Evolutionary conservation across 305 asterid species (phyloP).

Genomic region (Fraxinus sp.): DNA sequence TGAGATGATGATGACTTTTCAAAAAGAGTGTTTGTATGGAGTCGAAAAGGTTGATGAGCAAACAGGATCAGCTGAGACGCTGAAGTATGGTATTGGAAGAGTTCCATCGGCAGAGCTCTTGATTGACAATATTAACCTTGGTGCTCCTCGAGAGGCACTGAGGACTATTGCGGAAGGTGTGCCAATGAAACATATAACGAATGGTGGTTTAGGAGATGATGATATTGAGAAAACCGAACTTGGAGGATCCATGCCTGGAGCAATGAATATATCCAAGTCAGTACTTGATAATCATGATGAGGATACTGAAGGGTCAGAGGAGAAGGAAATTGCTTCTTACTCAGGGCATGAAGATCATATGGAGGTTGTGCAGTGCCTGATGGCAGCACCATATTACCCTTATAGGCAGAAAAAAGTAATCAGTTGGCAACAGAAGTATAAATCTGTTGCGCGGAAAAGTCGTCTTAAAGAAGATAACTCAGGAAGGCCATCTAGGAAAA

Average conservation of each 20-base stretch:
- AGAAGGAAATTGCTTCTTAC: constrained; percentile 34
- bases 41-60: neutral
- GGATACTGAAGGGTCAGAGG: constrained; percentile 26
- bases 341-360: constrained; percentile 34
- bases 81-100: constrained; percentile 24
- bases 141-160: neutral
- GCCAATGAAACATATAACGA: constrained; percentile 3
- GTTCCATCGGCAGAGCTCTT: constrained; percentile 14
- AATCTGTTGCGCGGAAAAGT: constrained; percentile 42
- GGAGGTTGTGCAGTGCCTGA: constrained; percentile 38
- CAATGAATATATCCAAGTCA: constrained; percentile 17
- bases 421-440: constrained; percentile 29
- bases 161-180: constrained; percentile 19
- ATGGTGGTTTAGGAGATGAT: constrained; percentile 12
- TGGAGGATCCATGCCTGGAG: constrained; percentile 10
- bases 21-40: neutral
- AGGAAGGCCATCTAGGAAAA: constrained; percentile 25
- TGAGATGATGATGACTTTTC: constrained; percentile 21
- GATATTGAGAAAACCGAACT: constrained; percentile 20
- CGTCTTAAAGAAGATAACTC: constrained; percentile 19
- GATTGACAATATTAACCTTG: neutral
- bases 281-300: constrained; percentile 11
- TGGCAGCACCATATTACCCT: constrained; percentile 41
- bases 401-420: constrained; percentile 31
- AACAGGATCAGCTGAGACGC: constrained; percentile 17